Evolutionary conservation across 1,284 basidiomycete genomes (phyloP), one percentile per base, ranked within the genome.

Genomic region (Trichosporon sp.): DNA sequence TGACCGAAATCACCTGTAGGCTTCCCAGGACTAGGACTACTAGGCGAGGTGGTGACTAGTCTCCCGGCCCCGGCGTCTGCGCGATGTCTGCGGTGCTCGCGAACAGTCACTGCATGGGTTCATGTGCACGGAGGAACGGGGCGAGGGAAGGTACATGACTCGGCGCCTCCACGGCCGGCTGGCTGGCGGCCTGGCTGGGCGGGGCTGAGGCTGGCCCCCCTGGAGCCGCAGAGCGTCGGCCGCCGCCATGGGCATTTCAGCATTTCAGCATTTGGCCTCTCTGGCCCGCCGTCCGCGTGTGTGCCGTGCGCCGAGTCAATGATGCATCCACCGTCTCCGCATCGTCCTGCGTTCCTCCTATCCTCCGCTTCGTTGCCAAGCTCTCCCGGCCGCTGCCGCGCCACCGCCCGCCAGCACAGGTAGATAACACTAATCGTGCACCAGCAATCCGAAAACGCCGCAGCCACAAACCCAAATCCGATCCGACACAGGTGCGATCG

Each of bases 381-480:
- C 23, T 25, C 7, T 9, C 9, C 47, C 47, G 47, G 23, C 23
- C n/a, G 47, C 47, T 9, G 47, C 18, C 9, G 23, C 23, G 23
- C 23, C 47, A 51, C 47, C 47, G 12, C 47, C 47, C n/a, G 3
- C 11, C 6, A 21, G 8, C 21, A 51, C 2, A 25, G 21, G 56
- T 60, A 29, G 56, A 31, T 31, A 29, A 60, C 29, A 60, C 15
- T 60, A 31, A 32, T 32, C 56, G 56, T 31, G 56, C 29, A n/a
- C 56, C 27, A 60, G 56, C 29, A 60, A 60, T 60, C 44, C 18
- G 56, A 60, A 60, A 60, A 60, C 56, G 56, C 27, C 56, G 56
- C 56, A 60, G 56, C 56, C 56, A 60, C 56, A 60, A 60, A 60
- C 56, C 56, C 56, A 60, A 60, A 60, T 60, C 56, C 56, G 56